A percentile compares a stretch with the other conserved stretches of the same genome.
Evolutionary conservation across 169 alveolate species (phyloP).

Genomic region (Cryptosporidium sp.): DNA sequence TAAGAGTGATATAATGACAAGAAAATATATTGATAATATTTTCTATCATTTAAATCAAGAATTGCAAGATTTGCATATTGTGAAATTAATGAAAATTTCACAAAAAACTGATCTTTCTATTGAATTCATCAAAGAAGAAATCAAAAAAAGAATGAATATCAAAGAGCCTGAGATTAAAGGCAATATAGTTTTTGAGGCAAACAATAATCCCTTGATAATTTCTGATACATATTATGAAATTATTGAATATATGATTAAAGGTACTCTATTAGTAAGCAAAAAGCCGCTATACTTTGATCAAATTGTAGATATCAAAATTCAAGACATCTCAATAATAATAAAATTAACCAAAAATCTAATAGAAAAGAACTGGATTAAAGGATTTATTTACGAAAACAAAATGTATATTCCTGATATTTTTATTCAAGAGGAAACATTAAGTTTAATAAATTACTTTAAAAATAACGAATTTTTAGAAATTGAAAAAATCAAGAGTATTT

Average conservation of each 20-base stretch:
- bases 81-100: neutral
- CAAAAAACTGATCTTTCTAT: constrained; percentile 33
- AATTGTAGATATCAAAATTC: neutral
- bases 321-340: neutral
- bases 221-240: constrained; percentile 10
- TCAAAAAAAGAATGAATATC: neutral
- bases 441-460: neutral
- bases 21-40: constrained; percentile 19
- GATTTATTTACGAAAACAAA: neutral
- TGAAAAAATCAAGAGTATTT: neutral
- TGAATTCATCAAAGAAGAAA: constrained; percentile 33
- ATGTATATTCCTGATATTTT: constrained; percentile 13
- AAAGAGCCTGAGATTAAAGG: neutral
- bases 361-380: constrained; percentile 6
- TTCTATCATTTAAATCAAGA: constrained; percentile 12
- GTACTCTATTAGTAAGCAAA: constrained; percentile 5
- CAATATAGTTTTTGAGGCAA: neutral
- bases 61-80: constrained; percentile 6
- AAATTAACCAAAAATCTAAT: neutral
- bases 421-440: neutral
- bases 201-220: constrained; percentile 9
- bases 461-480: constrained; percentile 17
- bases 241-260: neutral
- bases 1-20: constrained; percentile 27
- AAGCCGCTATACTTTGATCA: constrained; percentile 15